Evolutionary conservation across 164 flowering plant genomes (phyloP).

Genomic region (Tinospora cordifolia): DNA sequence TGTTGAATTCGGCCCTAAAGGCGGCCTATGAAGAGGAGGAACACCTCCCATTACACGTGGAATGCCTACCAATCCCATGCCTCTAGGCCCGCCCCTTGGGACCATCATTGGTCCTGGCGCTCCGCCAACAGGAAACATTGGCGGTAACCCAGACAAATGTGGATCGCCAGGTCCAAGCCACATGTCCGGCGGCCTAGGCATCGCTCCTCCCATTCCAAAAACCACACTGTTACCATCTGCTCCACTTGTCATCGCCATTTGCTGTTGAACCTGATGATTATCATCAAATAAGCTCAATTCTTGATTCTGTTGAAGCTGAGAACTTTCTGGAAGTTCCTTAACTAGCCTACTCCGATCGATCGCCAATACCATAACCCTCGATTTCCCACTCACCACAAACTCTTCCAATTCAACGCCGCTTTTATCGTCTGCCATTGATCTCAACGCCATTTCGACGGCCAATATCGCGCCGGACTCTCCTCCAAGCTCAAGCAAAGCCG

Average conservation of each 20-base stretch:
- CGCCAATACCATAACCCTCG: slow-evolving; percentile 67
- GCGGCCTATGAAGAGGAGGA: slow-evolving; percentile 48
- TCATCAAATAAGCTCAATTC: slow-evolving; percentile 22
- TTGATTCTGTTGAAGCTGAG: slow-evolving; percentile 28
- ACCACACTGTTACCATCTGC: slow-evolving; percentile 23
- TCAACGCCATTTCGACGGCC: slow-evolving; percentile 83
- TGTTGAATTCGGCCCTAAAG: slow-evolving; percentile 29
- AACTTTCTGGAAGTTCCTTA: slow-evolving; percentile 75
- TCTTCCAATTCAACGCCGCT: slow-evolving; percentile 76
- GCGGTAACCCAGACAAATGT: slow-evolving; percentile 36
- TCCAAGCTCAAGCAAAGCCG: slow-evolving; percentile 71
- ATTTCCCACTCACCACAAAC: slow-evolving; percentile 70
- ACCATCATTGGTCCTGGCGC: slow-evolving; percentile 37
- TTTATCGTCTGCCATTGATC: slow-evolving; percentile 72
- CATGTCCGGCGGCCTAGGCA: slow-evolving; percentile 52
- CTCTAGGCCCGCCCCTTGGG: slow-evolving; percentile 48
- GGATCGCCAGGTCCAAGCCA: slow-evolving; percentile 55
- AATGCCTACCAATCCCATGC: slow-evolving; percentile 56
- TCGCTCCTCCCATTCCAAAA: slow-evolving; percentile 34
- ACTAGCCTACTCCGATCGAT: slow-evolving; percentile 61
- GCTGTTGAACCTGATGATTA: slow-evolving; percentile 16
- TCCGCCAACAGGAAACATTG: slow-evolving; percentile 36
- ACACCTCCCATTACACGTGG: slow-evolving; percentile 52
- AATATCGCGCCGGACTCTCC: slow-evolving; percentile 71
- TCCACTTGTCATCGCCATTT: slow-evolving; percentile 14